Conservation (phyloP, 805 yeast genomes). For the Ogataea kodamae region DNA sequence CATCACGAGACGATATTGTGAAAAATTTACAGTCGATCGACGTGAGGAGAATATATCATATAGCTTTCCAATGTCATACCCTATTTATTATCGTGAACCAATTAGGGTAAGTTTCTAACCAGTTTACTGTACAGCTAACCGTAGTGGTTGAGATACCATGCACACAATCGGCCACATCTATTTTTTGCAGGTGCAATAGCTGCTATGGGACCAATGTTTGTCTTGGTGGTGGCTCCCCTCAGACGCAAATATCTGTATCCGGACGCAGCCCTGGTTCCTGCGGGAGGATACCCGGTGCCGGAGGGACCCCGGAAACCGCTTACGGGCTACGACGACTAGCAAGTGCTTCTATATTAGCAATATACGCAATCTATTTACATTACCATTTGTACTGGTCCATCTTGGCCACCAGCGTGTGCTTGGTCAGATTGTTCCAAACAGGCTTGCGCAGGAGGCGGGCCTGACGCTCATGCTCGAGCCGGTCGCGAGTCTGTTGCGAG, state of each 20-base stretch:
- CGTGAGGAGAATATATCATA: conserved; percentile 13
- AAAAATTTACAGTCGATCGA: conserved; percentile 5
- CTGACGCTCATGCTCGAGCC: conserved; percentile 58
- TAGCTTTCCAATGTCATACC: conserved; percentile 35
- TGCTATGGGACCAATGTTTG: conserved; percentile 60
- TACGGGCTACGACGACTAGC: conserved; percentile 54
- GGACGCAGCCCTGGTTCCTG: conserved; percentile 65
- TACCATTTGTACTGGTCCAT: conserved; percentile 58
- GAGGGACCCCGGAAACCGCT: conserved; percentile 46
- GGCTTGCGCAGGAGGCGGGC: conserved; percentile 45
- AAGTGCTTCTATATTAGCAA: conserved; percentile 2
- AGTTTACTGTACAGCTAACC: conserved; percentile 10
- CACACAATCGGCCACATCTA: conserved; percentile 73
- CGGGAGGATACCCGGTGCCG: conserved; percentile 53
- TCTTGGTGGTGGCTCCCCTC: conserved; percentile 57
- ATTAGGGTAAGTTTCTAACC: conserved; percentile 47
- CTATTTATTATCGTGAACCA: conserved; percentile 59
- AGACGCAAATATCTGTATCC: conserved; percentile 65
- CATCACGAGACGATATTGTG: conserved; percentile 5
- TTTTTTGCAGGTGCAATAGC: conserved; percentile 65
- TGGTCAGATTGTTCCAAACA: conserved; percentile 38
- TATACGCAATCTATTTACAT: conserved; percentile 16
- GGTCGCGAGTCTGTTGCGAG: conserved; percentile 57
- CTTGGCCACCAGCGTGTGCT: conserved; percentile 45
- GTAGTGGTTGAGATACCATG: conserved; percentile 71